Evolutionary conservation across 2,329 filamentous ascomycete genomes (phyloP).

Genomic region (Xylariaceae sp.): DNA sequence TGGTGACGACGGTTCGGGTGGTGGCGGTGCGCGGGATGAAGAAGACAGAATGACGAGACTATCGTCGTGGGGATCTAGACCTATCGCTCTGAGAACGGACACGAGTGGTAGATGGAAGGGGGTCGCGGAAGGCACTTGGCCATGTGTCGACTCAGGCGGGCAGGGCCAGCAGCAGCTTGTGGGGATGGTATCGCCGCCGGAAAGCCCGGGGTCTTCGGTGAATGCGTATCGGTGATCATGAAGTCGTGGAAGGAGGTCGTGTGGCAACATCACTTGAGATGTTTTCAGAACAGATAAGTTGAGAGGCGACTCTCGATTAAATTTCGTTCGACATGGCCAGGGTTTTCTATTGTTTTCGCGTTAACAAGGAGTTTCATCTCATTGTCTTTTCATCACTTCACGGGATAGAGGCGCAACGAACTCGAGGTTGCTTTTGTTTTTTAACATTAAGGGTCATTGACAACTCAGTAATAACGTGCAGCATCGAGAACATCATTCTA

Average conservation of each 20-base stretch:
- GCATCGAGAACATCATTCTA: constrained; percentile 16
- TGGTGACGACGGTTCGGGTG: neutral
- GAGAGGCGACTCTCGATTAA: neutral
- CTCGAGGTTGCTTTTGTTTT: neutral
- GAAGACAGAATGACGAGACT: neutral
- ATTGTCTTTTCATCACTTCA: neutral
- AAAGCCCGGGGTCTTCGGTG: constrained; percentile 5
- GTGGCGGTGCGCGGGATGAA: neutral
- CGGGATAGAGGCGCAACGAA: neutral
- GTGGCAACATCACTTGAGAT: neutral
- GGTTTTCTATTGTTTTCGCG: neutral
- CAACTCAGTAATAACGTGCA: neutral
- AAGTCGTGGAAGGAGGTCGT: neutral
- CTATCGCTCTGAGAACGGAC: neutral
- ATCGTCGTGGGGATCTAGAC: neutral
- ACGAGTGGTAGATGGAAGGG: neutral
- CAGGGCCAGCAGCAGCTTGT: neutral
- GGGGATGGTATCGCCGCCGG: constrained; percentile 6
- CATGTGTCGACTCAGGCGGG: neutral
- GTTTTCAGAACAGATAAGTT: neutral
- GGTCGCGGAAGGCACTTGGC: neutral
- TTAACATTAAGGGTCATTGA: neutral
- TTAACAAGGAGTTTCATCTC: neutral
- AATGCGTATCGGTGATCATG: neutral
- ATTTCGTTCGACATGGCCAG: neutral